phyloP scores from a whole-genome alignment of 805 yeast genomes.

The Yamadazyma phyllophila region DNA sequence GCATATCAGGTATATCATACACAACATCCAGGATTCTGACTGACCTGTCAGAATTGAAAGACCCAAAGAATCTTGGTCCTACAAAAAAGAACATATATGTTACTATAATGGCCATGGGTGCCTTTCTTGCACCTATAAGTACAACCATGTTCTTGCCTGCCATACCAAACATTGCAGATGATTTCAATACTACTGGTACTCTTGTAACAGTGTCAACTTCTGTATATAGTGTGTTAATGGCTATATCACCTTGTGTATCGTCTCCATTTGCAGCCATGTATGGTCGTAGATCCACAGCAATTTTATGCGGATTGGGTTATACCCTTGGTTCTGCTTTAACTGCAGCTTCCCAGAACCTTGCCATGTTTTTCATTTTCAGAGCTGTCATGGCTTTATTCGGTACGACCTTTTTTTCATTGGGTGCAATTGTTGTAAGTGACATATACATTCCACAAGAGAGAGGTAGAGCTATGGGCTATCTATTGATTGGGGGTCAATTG shows the following conservation, averaged over 20 bases:
- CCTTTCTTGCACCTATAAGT: conserved; percentile 43
- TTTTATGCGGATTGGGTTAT: conserved; percentile 34
- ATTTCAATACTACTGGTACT: conserved; percentile 45
- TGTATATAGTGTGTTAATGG: conserved; percentile 47
- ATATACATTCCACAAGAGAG: conserved; percentile 46
- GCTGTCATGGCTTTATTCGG: conserved; percentile 49
- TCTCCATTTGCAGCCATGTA: conserved; percentile 49
- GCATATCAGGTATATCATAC: not conserved
- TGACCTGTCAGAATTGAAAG: not conserved
- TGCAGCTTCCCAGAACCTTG: conserved; percentile 47
- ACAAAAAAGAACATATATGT: not conserved
- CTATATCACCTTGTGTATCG: conserved; percentile 46
- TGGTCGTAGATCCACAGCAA: conserved; percentile 43
- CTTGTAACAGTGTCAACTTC: conserved; percentile 49
- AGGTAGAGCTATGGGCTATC: conserved; percentile 49
- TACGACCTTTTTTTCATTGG: conserved; percentile 51
- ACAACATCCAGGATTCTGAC: not conserved
- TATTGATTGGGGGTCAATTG: conserved; percentile 47
- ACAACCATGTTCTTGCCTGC: conserved; percentile 49
- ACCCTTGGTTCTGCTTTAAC: conserved; percentile 21
- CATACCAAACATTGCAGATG: conserved; percentile 43
- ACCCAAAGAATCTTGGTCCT: not conserved
- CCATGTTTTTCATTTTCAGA: conserved; percentile 53
- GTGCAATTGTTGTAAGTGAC: conserved; percentile 49
- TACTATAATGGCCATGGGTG: conserved; percentile 11